Base-by-base conservation (phyloP, 2,329 filamentous ascomycete species). In the Kalmusia sp. region DNA sequence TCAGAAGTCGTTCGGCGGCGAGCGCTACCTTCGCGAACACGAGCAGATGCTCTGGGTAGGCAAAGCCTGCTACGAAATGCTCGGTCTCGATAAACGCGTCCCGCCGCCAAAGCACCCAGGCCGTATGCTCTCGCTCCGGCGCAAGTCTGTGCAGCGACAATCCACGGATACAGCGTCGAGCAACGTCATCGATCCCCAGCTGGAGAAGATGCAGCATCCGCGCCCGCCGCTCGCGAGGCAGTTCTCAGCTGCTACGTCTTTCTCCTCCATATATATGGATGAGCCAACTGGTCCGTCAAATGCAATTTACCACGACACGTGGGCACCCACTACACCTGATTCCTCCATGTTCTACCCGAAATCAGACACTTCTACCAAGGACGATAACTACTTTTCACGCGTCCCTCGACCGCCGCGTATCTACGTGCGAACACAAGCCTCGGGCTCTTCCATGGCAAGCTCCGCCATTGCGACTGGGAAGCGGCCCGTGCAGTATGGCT, bases 11-110 rank as follows among this genome's bases (percentile, higher is more conserved):
- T 87, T 87, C 68, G 80, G 80, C 44, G 83, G 84, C 2, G 81
- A 85, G 37, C 77, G 84, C 0, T 87, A 86, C 63, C 77, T 86
- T 21, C 80, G 85, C 31, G 84, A 86, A 65, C 84, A 86, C 65
- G 84, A 86, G 64, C 84, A 87, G 35, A 75, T 75, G 72, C 65
- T 74, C 15, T 75, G 72, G 72, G 64, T 75, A 7, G 72, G 72
- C 4, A 74, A 74, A 45, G 55, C 71, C 1, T 65, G 53, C 48
- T 67, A 73, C 54, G 69, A 73, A 25, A 73, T 72, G 70, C 61
- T 70, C 7, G 65, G 64, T 8, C 51, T 71, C 1, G 66, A 70
- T 17, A 62, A 63, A 21, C 58, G 54, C 6, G 40, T 52, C 2
- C 68, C 67, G 2, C 66, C 67, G 6, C 68, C 68, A n/a, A 58